Evolutionary conservation across 192 early-diverging fungal species (phyloP).

Genomic region (Helicostylum pulchrum): DNA sequence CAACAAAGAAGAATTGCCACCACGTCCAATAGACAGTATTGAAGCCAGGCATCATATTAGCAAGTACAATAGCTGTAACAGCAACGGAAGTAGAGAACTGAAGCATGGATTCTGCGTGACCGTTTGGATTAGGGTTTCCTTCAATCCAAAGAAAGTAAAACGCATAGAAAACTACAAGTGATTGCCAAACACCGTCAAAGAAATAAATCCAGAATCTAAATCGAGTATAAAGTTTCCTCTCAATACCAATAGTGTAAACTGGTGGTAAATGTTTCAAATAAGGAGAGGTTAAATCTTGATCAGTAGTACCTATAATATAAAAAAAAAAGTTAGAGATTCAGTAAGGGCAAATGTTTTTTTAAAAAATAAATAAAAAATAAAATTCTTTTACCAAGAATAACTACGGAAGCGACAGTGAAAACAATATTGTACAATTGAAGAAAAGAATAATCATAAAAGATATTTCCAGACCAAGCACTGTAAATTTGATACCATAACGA

Average conservation of each 20-base stretch:
- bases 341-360: conserved; percentile 6
- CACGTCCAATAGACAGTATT: conserved; percentile 87
- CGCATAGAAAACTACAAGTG: conserved; percentile 80
- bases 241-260: conserved; percentile 83
- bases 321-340: background rate
- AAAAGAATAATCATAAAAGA: conserved; percentile 93
- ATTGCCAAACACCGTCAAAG: conserved; percentile 91
- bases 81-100: conserved; percentile 82
- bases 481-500: conserved; percentile 95
- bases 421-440: conserved; percentile 85
- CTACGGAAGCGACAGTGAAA: conserved; percentile 65
- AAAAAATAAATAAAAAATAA: background rate
- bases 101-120: conserved; percentile 52
- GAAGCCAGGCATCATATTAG: conserved; percentile 75
- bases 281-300: conserved; percentile 67
- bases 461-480: conserved; percentile 81
- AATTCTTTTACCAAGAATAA: conserved; percentile 52
- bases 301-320: conserved; percentile 46
- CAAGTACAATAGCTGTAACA: conserved; percentile 71
- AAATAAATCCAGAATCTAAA: conserved; percentile 85
- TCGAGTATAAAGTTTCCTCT: conserved; percentile 78
- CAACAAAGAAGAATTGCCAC: conserved; percentile 63
- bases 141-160: conserved; percentile 61
- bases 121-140: conserved; percentile 45
- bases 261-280: conserved; percentile 56